These are phyloP conservation scores for Tolypocladium amazonense DNA, from an alignment of 2,329 filamentous ascomycete genomes.

Conservation along the genomic window DNA sequence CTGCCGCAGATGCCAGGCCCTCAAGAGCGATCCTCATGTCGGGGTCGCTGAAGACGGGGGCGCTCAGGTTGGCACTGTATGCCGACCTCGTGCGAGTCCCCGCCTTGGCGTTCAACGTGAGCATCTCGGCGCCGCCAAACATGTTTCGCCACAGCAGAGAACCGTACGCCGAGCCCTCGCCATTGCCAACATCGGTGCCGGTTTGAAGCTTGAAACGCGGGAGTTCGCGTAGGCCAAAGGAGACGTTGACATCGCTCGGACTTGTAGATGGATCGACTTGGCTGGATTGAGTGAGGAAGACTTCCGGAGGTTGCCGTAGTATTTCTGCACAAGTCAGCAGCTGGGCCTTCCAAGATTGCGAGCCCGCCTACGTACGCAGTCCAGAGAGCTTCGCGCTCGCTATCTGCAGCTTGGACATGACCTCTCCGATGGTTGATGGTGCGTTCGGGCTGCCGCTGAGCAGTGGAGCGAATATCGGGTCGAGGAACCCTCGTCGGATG, in stretches of 20 bases:
- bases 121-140: slow-evolving; percentile 83
- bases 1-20: slow-evolving; percentile 69
- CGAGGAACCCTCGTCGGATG: slow-evolving; percentile 75
- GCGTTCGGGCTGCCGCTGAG: slow-evolving; percentile 56
- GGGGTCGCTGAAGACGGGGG: slow-evolving; percentile 75
- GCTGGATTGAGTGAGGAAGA: slow-evolving; percentile 71
- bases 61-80: slow-evolving; percentile 77
- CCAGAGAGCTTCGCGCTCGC: slow-evolving; percentile 65
- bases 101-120: slow-evolving; percentile 77
- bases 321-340: slow-evolving; percentile 49
- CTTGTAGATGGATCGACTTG: slow-evolving; percentile 57
- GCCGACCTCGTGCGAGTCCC: slow-evolving; percentile 87
- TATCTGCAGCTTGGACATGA: slow-evolving; percentile 59
- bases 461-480: slow-evolving; percentile 69
- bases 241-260: slow-evolving; percentile 71
- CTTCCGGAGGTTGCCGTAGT: slow-evolving; percentile 71
- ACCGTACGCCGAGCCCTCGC: slow-evolving; percentile 87
- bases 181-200: slow-evolving; percentile 86
- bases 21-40: slow-evolving; percentile 71
- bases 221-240: slow-evolving; percentile 73
- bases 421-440: slow-evolving; percentile 70
- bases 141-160: slow-evolving; percentile 84
- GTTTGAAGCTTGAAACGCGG: slow-evolving; percentile 82
- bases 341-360: slow-evolving; percentile 7
- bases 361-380: slow-evolving; percentile 52